phyloP scores from a whole-genome alignment of 129 eudicot species.

The Tanacetum coccineum region DNA sequence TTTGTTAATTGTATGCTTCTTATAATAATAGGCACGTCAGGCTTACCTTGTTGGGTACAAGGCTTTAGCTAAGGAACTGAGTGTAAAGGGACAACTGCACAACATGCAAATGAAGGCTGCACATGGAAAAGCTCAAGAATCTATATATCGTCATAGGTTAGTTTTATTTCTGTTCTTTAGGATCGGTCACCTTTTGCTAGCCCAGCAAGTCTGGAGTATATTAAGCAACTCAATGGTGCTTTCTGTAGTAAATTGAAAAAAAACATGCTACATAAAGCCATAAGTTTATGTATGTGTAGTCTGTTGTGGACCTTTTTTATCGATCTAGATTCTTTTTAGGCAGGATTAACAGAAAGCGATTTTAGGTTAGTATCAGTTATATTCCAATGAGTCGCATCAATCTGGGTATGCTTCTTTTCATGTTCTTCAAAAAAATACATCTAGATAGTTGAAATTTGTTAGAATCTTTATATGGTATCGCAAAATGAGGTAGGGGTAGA shows the following conservation, averaged over 20 bases:
- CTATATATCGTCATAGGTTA: constrained; percentile 85
- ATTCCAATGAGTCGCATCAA: neutral
- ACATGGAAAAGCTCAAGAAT: constrained; percentile 87
- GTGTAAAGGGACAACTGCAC: constrained; percentile 85
- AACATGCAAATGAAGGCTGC: constrained; percentile 94
- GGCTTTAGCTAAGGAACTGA: constrained; percentile 85
- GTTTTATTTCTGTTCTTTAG: constrained; percentile 10
- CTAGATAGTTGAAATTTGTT: constrained; percentile 1
- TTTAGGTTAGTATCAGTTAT: neutral
- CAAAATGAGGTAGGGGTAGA: neutral
- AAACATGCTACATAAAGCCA: neutral
- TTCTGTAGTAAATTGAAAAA: neutral
- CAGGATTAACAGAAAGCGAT: neutral
- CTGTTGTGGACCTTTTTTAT: constrained; percentile 6
- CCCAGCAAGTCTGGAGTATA: neutral
- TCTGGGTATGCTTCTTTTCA: neutral
- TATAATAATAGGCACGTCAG: constrained; percentile 57
- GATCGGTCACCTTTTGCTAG: constrained; percentile 2
- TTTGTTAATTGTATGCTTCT: constrained; percentile 3
- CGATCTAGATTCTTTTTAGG: constrained; percentile 1
- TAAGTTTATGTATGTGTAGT: neutral
- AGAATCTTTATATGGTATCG: constrained; percentile 2
- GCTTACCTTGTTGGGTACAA: constrained; percentile 87
- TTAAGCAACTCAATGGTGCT: neutral
- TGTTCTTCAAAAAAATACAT: neutral